Conservation (phyloP, 225 moss, liverwort and hornwort genomes). For the Physcomitrium patens region DNA sequence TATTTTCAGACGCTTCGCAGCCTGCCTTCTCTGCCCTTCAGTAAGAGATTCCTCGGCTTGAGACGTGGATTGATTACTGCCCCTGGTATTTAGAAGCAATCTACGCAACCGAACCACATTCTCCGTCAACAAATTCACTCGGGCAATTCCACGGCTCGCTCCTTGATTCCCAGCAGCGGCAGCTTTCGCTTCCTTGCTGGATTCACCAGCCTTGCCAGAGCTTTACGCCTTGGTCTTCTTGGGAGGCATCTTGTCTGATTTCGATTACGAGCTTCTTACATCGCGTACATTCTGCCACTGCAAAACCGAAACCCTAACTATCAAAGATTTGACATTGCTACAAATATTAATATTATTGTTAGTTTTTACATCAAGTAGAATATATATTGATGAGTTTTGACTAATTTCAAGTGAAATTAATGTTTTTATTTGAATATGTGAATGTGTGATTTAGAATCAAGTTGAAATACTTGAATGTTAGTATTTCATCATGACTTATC, state of each 20-base stretch:
- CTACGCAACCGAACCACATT: slow-evolving; percentile 90
- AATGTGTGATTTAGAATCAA: no score
- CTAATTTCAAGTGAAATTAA: no score
- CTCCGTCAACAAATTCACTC: slow-evolving; percentile 84
- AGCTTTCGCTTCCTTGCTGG: slow-evolving; percentile 37
- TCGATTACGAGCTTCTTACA: slow-evolving; percentile 5
- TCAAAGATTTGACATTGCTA: no score
- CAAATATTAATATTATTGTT: no score
- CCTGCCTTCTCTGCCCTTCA: slow-evolving; percentile 81
- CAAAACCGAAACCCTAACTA: slow-evolving; percentile 27
- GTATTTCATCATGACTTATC: no score
- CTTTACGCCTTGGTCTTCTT: slow-evolving; percentile 52
- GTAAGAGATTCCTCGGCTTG: slow-evolving; percentile 65
- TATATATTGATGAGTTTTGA: no score
- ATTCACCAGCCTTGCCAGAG: slow-evolving; percentile 45
- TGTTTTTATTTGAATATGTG: no score
- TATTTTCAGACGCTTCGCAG: slow-evolving; percentile 89
- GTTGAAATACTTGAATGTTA: no score
- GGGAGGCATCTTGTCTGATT: slow-evolving; percentile 43
- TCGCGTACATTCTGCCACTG: slow-evolving; percentile 13
- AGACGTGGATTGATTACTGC: slow-evolving; percentile 26
- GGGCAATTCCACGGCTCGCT: slow-evolving; percentile 69
- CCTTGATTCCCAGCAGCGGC: slow-evolving; percentile 50
- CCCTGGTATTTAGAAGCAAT: slow-evolving; percentile 73
- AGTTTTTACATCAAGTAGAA: no score